Conservation (phyloP, 2,329 filamentous ascomycete genomes). For the Diaporthe nobilis region DNA sequence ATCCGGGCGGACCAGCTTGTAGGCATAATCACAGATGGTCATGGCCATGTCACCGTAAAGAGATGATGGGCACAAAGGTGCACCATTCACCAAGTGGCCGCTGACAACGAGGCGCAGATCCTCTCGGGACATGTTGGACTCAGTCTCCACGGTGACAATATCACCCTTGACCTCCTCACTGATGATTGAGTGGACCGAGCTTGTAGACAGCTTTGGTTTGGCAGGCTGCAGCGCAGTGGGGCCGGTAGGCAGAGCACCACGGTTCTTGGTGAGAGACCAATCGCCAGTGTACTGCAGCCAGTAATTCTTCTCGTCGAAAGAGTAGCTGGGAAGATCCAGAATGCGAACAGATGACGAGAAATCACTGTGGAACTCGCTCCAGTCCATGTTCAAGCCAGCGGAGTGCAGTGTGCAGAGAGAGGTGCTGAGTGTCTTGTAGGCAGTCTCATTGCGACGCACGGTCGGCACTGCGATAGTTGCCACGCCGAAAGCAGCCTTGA, state of each 20-base stretch:
- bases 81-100: slow-evolving; percentile 78
- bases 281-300: slow-evolving; percentile 76
- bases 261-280: slow-evolving; percentile 80
- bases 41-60: slow-evolving; percentile 65
- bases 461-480: slow-evolving; percentile 70
- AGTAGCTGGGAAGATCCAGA: slow-evolving; percentile 76
- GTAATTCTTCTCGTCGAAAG: slow-evolving; percentile 81
- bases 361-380: slow-evolving; percentile 77
- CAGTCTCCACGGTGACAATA: slow-evolving; percentile 71
- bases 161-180: slow-evolving; percentile 74
- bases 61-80: slow-evolving; percentile 74
- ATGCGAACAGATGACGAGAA: slow-evolving; percentile 61
- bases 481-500: slow-evolving; percentile 73
- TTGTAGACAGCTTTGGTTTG: slow-evolving; percentile 73
- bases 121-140: slow-evolving; percentile 75
- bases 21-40: slow-evolving; percentile 75
- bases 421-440: slow-evolving; percentile 74
- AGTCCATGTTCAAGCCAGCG: slow-evolving; percentile 75
- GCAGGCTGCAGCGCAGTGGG: slow-evolving; percentile 52
- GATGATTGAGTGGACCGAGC: slow-evolving; percentile 75
- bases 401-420: slow-evolving; percentile 72
- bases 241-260: slow-evolving; percentile 59
- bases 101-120: slow-evolving; percentile 72
- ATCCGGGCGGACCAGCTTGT: slow-evolving; percentile 73
- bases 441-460: slow-evolving; percentile 72